Conservation (phyloP, 129 eudicot genomes). For the Saposhnikovia divaricata region DNA sequence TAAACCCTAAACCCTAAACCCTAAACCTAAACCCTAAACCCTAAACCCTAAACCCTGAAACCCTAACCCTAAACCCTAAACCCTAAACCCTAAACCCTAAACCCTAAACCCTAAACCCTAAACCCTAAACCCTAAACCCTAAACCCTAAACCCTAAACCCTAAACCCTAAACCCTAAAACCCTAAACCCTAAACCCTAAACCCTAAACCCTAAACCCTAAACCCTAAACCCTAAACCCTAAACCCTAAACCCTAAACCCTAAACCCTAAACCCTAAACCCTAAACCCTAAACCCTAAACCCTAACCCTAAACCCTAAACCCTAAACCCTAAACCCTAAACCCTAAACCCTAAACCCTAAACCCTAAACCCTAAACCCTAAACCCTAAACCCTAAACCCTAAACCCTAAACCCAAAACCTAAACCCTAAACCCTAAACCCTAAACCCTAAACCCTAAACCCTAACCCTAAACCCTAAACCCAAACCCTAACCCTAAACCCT, state of each 20-base stretch:
- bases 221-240: not conserved
- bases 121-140: not conserved
- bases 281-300: not conserved
- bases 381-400: slow-evolving; percentile 11
- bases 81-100: too few species aligned
- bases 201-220: not conserved
- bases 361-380: slow-evolving; percentile 2
- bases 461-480: slow-evolving; percentile 8
- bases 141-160: slow-evolving; percentile 9
- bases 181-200: not conserved
- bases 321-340: not conserved
- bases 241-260: not conserved
- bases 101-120: too few species aligned
- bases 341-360: slow-evolving; percentile 12
- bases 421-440: slow-evolving; percentile 14
- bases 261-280: not conserved
- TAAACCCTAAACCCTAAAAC: slow-evolving; percentile 8
- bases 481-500: slow-evolving; percentile 15
- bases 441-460: not conserved
- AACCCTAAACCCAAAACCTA: slow-evolving; percentile 3
- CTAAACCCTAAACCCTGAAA: too few species aligned
- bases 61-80: too few species aligned
- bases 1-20: too few species aligned
- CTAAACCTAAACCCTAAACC: too few species aligned
- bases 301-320: too few species aligned